phyloP scores from a whole-genome alignment of 257 asterid genomes.

The Cynanchum wilfordii region DNA sequence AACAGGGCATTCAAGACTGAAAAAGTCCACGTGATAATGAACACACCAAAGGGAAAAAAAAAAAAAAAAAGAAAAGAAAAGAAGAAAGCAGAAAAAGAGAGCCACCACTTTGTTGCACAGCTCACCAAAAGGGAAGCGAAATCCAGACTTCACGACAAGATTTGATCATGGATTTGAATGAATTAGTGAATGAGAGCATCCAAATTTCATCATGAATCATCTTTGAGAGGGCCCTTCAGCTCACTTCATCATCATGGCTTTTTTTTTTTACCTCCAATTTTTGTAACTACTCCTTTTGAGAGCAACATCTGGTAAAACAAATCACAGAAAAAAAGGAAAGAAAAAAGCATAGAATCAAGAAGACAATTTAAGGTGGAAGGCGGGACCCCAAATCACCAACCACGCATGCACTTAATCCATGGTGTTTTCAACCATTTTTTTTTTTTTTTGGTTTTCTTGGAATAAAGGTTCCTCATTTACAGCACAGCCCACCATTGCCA shows the following conservation, averaged over 20 bases:
- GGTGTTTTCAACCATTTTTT: conserved; percentile 32
- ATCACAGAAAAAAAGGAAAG: conserved; percentile 22
- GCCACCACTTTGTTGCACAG: conserved; percentile 12
- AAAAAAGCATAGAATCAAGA: conserved; percentile 30
- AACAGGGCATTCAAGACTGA: background rate
- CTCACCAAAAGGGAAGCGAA: conserved; percentile 19
- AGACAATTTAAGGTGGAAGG: conserved; percentile 34
- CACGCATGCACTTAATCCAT: conserved; percentile 69
- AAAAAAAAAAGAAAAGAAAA: conserved; percentile 4
- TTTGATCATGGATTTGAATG: conserved; percentile 28
- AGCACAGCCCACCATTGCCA: conserved; percentile 41
- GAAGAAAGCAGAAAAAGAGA: conserved; percentile 8
- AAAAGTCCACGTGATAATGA: conserved; percentile 6
- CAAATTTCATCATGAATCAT: conserved; percentile 28
- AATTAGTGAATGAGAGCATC: background rate
- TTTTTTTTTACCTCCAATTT: conserved; percentile 12
- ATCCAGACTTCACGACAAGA: conserved; percentile 30
- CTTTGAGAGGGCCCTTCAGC: conserved; percentile 10
- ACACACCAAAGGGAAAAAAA: background rate
- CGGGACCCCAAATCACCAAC: conserved; percentile 55
- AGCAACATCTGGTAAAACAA: conserved; percentile 10
- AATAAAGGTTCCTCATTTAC: conserved; percentile 42
- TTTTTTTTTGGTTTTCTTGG: conserved; percentile 7
- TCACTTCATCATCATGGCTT: background rate
- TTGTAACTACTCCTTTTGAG: conserved; percentile 9